Evolutionary conservation across 2,329 filamentous ascomycete species (phyloP), one percentile per base, ranked within the genome.

Genomic region (Fusarium goolgardi): DNA sequence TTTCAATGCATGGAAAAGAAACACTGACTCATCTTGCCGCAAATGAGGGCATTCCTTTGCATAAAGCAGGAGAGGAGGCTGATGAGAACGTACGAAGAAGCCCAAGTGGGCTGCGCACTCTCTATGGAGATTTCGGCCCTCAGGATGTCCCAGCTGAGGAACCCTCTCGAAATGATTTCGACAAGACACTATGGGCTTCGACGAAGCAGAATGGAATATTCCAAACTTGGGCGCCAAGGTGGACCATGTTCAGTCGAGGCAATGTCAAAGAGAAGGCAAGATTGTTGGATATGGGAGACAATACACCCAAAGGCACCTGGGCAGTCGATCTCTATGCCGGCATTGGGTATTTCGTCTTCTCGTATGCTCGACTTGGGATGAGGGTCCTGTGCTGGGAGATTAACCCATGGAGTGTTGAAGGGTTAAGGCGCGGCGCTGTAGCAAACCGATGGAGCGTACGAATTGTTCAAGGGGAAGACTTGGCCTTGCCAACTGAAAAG

Each of bases 241-340:
- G 93, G 84, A 97, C 94, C 27, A 97, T 97, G 94, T 98, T 98
- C 77, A 94, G 91, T 65, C 87, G 94, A 2, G 94, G 95, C 5
- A 98, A 97, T 78, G 83, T 97, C 61, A 91, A 89, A 51, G 95
- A 98, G 79, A 98, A 97, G 77, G 89, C 91, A 1, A 84, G 95
- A 15, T 79, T 97, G 2, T 78, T 97, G 6, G 76, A 74, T 0
- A 89, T 89, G 69, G 80, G 59, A 35, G 62, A 35, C 18, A 53
- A 34, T 4, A 12, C 18, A 7, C 56, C 47, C 16, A 76, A 77
- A 11, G 69, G 72, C 3, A 55, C 60, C 6, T 88, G 84, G 77
- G 88, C 90, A 0, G 86, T 96, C 1, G 95, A 98, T 77, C 81
- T 98, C 62, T 97, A 97, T 80, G 93, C 92, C 1, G 95, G 95